Conservation (phyloP, 148 eudicot genomes). For the Rhododendron molle region DNA sequence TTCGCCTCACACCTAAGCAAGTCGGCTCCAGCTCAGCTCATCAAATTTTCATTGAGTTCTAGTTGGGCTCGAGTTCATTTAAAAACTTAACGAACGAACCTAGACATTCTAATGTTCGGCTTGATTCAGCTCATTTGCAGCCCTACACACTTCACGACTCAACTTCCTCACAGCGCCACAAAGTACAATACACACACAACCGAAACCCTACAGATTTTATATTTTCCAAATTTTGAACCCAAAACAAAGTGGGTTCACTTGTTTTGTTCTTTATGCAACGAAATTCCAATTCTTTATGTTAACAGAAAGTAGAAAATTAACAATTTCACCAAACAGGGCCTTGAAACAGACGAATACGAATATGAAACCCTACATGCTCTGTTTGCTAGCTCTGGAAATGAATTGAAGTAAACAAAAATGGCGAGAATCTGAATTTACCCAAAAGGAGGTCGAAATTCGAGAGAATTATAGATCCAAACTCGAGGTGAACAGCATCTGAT, state of each 20-base stretch:
- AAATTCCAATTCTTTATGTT: not conserved
- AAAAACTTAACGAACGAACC: too few relatives aligned
- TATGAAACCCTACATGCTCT: not conserved
- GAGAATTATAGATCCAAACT: constrained; percentile 14
- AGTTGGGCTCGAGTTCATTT: too few relatives aligned
- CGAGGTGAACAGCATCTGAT: not conserved
- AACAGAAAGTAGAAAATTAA: not conserved
- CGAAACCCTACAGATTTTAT: not conserved
- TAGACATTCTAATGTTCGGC: too few relatives aligned
- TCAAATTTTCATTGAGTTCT: too few relatives aligned
- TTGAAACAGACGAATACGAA: not conserved
- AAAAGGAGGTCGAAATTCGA: not conserved
- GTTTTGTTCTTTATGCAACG: not conserved
- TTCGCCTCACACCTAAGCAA: too few relatives aligned
- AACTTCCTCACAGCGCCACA: not conserved
- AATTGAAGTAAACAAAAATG: not conserved
- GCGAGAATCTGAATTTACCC: not conserved
- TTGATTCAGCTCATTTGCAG: too few relatives aligned
- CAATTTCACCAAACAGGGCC: not conserved
- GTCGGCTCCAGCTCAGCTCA: too few relatives aligned
- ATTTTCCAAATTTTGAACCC: not conserved
- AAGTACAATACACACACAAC: not conserved
- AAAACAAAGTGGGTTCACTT: not conserved
- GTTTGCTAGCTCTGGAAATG: not conserved
- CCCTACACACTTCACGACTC: not conserved